A percentile compares a stretch with the other conserved stretches of the same genome.
These are phyloP conservation scores for Cryptosporidium bovis DNA, from an alignment of 169 alveolate genomes.

Conservation along the genomic window DNA sequence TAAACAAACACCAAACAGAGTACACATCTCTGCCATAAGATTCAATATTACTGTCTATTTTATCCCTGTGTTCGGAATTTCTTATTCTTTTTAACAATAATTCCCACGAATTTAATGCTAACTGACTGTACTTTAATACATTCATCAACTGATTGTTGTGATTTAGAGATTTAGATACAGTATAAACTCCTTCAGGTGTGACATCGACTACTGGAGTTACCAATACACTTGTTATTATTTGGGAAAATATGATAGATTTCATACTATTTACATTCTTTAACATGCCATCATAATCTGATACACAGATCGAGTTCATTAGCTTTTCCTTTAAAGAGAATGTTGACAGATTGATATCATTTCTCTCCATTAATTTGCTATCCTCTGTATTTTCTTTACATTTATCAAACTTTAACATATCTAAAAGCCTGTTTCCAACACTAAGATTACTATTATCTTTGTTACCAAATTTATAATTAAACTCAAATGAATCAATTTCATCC, in stretches of 20 bases:
- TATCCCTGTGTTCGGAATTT: constrained; percentile 21
- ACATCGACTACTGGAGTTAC: constrained; percentile 44
- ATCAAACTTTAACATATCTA: background rate
- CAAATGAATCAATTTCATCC: constrained; percentile 10
- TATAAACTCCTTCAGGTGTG: constrained; percentile 45
- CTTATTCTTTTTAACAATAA: constrained; percentile 36
- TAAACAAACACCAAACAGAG: constrained; percentile 41
- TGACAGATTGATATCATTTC: background rate
- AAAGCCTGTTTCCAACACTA: background rate
- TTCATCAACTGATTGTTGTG: constrained; percentile 45
- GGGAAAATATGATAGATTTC: constrained; percentile 59
- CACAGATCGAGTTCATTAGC: constrained; percentile 2
- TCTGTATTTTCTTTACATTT: background rate
- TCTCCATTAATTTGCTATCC: background rate
- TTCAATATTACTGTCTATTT: background rate
- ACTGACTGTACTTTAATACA: constrained; percentile 39
- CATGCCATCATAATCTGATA: constrained; percentile 22
- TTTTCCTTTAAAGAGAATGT: background rate
- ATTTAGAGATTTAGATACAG: constrained; percentile 19
- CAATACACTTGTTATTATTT: constrained; percentile 52
- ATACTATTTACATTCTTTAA: constrained; percentile 23
- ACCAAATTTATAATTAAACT: constrained; percentile 16
- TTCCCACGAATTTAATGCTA: constrained; percentile 50
- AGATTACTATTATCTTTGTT: background rate
- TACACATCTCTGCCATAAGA: constrained; percentile 36